Evolutionary conservation across 2,329 filamentous ascomycete species (phyloP).

Genomic region (Chaetomium sp.): DNA sequence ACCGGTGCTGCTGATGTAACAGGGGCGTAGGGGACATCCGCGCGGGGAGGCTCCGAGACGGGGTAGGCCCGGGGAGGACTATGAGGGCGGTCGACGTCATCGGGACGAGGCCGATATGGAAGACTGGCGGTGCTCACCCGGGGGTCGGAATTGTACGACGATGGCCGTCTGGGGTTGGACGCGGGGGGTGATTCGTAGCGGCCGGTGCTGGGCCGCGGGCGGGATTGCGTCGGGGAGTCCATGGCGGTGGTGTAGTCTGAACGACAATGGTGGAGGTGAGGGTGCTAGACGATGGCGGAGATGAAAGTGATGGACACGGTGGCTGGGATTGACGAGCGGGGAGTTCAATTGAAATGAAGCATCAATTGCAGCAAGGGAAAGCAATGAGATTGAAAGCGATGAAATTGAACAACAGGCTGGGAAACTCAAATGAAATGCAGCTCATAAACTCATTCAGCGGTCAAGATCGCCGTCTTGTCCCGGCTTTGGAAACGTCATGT

Average conservation of each 20-base stretch:
- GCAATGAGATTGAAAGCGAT: too few relatives aligned
- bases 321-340: too few relatives aligned
- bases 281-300: too few relatives aligned
- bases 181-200: not conserved
- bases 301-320: too few relatives aligned
- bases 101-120: slow-evolving; percentile 2
- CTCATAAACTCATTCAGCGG: too few relatives aligned
- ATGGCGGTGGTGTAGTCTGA: not conserved
- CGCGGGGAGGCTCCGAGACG: not conserved
- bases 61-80: not conserved
- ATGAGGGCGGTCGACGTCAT: not conserved
- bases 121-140: not conserved
- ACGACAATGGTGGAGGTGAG: too few relatives aligned
- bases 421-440: too few relatives aligned
- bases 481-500: too few relatives aligned
- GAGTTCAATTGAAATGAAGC: too few relatives aligned
- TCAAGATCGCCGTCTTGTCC: too few relatives aligned
- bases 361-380: too few relatives aligned
- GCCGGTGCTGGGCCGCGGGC: not conserved
- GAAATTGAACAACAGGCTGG: too few relatives aligned
- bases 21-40: not conserved
- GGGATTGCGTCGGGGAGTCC: not conserved
- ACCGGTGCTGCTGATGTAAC: not conserved
- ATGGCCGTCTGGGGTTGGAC: not conserved
- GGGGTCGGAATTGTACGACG: not conserved